Evolutionary conservation across 768 basidiomycete genomes (phyloP).

Genomic region (Mycena capillaripes): DNA sequence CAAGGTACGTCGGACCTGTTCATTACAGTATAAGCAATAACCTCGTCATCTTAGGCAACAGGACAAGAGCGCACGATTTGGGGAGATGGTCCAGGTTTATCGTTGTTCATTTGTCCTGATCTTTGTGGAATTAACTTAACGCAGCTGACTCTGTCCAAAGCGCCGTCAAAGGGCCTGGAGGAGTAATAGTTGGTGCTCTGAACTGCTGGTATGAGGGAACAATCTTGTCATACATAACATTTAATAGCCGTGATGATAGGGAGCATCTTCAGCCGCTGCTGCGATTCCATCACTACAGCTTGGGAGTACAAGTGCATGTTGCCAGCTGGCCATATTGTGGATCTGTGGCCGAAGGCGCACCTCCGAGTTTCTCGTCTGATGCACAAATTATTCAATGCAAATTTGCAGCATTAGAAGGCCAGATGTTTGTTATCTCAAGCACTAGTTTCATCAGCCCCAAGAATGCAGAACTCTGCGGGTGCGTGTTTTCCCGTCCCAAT

Average conservation of each 20-base stretch:
- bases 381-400: conserved; percentile 22
- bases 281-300: conserved; percentile 34
- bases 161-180: conserved; percentile 31
- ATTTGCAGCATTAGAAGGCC: conserved; percentile 35
- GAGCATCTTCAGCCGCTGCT: conserved; percentile 39
- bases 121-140: neutral
- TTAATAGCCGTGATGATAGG: neutral
- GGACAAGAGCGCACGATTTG: conserved; percentile 39
- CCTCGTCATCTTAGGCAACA: conserved; percentile 17
- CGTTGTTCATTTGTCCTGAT: neutral
- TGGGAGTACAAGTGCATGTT: conserved; percentile 34
- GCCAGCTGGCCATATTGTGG: conserved; percentile 36
- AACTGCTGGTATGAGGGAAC: conserved; percentile 35
- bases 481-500: neutral
- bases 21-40: neutral
- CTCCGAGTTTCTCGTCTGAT: conserved; percentile 31
- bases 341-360: conserved; percentile 25
- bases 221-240: neutral
- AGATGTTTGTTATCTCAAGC: conserved; percentile 37
- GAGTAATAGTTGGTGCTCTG: conserved; percentile 24
- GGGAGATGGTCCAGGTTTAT: conserved; percentile 36
- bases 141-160: conserved; percentile 33
- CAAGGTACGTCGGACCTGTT: conserved; percentile 9
- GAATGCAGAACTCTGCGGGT: conserved; percentile 5
- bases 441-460: conserved; percentile 21